Evolutionary conservation across 208 protist genomes (phyloP), one percentile per base, ranked within the genome.

Genomic region (Angomonas deanei): DNA sequence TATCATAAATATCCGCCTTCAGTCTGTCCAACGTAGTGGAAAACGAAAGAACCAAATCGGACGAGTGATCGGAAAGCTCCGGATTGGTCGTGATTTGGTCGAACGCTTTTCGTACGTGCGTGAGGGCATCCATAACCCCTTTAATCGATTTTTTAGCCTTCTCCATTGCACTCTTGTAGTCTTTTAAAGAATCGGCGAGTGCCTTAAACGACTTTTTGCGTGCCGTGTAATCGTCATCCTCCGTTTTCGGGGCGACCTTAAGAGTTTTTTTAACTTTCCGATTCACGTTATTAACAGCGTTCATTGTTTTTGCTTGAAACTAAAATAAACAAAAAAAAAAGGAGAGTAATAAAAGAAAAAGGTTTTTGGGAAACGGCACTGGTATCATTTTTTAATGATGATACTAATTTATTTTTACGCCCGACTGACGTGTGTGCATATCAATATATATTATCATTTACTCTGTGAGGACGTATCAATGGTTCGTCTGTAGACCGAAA

Each of bases 81-180:
- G 54, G 26, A 42, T 75, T 33, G 42, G 72, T 58, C 6, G 64
- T 70, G 1, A 84, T 32, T 21, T 63, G 36, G 10, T 82, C 66
- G 52, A 82, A 84, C 2, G 60, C 71, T 19, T 71, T 76, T 19
- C 66, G 48, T 0, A 77, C 74, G 39, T 82, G 59, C 0, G 34
- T 34, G 33, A 81, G 60, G 15, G 70, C 21, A 3, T 73, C 66
- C 10, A 84, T 58, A 11, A 76, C 62, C 21, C 57, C 46, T 53
- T 74, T 72, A 24, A 76, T 62, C 19, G 74, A 53, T 13, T 54
- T 30, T 54, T 78, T 75, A 2, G 50, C 63, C 28, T 82, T 88
- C 24, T 71, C 66, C 62, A 79, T 84, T 13, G 78, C 57, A 5
- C 32, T 61, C 30, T 72, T 79, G 69, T 88, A 88, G n/a, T 33